A percentile compares a stretch with the other conserved stretches of the same genome.
Evolutionary conservation across 1,139 yeast genomes (phyloP).

Genomic region (Sporopachydermia cereana): DNA sequence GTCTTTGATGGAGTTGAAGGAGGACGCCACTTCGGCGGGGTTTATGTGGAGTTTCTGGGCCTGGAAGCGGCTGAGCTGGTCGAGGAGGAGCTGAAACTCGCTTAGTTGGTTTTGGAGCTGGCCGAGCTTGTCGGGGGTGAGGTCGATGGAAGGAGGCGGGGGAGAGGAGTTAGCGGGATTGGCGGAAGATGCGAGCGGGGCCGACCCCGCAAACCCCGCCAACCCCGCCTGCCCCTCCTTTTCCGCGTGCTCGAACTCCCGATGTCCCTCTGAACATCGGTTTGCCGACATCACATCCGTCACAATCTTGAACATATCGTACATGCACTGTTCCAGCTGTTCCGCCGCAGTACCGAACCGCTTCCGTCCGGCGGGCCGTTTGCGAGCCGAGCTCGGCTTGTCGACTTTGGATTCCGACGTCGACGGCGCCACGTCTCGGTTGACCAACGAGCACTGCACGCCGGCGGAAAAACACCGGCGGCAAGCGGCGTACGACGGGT

Average conservation of each 20-base stretch:
- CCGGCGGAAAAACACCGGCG: conserved; percentile 35
- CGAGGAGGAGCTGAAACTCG: conserved; percentile 19
- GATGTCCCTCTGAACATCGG: neutral
- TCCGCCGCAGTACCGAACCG: conserved; percentile 13
- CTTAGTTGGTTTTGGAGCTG: conserved; percentile 12
- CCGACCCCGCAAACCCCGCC: neutral
- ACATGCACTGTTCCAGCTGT: conserved; percentile 5
- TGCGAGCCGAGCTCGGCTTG: conserved; percentile 16
- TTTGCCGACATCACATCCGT: neutral
- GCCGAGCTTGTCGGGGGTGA: conserved; percentile 7
- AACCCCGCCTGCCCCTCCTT: neutral
- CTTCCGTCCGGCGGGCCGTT: conserved; percentile 15
- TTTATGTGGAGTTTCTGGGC: conserved; percentile 6
- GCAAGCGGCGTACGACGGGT: conserved; percentile 34
- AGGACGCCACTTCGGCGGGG: conserved; percentile 6
- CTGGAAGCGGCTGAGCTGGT: conserved; percentile 16
- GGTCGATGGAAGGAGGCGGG: neutral
- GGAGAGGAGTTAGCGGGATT: neutral
- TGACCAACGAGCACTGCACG: conserved; percentile 33
- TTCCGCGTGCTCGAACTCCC: no score
- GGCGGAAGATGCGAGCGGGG: no score
- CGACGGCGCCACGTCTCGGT: conserved; percentile 20
- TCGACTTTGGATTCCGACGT: conserved; percentile 18
- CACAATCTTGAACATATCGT: neutral
- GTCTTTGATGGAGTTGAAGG: neutral